Base-by-base conservation (phyloP, 2,329 filamentous ascomycete species). In the Raffaelea albimanens region DNA sequence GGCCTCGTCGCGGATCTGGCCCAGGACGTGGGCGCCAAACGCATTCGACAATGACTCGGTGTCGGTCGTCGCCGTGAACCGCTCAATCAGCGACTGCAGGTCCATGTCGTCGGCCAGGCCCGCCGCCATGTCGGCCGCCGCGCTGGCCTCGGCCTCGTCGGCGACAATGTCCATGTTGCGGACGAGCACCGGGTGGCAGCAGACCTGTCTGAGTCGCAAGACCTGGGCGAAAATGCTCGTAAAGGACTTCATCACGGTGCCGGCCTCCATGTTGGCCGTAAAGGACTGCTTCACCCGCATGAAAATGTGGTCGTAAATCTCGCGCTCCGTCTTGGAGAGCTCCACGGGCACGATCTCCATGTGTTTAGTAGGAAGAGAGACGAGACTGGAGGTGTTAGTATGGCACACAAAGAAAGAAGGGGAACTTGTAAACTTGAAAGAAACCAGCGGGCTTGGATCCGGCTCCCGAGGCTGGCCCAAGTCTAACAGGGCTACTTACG, bases 201-300 rank as follows among this genome's bases (percentile, higher is more conserved):
- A 98, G 2, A 87, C 87, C 60, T 98, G 93, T 2, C 93, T 82
- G 9, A 98, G 78, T 2, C 93, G 85, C 38, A 98, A 67, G 59
- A 98, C 94, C 63, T 98, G 93, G 0, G 93, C 91, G 61, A 98
- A 96, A 53, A 98, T 96, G 45, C 89, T 96, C 0, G 93, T 95
- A 59, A 90, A 98, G 0, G 89, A 90, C 63, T 95, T 96, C 71
- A 97, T 79, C 4, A 98, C 75, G 0, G 91, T 97, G 4, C 93
- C 93, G 10, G 87, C 88, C 61, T 95, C 88, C 13, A 95, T 76
- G 50, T 95, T 97, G 51, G 83, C 81, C 29, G 82, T 82, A 61
- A 97, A 93, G 0, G 90, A 85, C 45, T 81, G 77, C 62, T 91
- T 95, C 1, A 88, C 93, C 41, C 83, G 78, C 19, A 76, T 80